A percentile compares a stretch with the other conserved stretches of the same genome.
These are phyloP conservation scores for Tylopilus felleus DNA, from an alignment of 768 basidiomycete genomes.

Conservation along the genomic window DNA sequence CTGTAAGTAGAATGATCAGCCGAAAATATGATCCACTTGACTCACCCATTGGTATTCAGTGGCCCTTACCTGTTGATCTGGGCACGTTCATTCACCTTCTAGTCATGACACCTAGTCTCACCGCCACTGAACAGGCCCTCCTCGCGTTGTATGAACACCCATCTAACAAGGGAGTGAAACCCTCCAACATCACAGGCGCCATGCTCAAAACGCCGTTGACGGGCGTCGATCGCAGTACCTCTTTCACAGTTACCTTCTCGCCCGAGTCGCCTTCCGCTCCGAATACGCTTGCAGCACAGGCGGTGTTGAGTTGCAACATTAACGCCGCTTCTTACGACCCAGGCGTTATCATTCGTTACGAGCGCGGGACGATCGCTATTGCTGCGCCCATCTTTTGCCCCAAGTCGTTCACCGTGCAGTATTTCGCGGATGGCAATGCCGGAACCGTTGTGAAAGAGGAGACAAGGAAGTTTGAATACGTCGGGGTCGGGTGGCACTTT, in stretches of 20 bases:
- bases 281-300: slow-evolving; percentile 59
- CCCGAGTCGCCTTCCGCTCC: slow-evolving; percentile 36
- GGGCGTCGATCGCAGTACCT: slow-evolving; percentile 74
- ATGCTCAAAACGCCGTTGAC: slow-evolving; percentile 79
- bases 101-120: slow-evolving; percentile 9
- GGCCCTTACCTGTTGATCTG: slow-evolving; percentile 83
- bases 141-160: slow-evolving; percentile 77
- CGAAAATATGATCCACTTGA: not conserved
- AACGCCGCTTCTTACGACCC: slow-evolving; percentile 45
- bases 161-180: slow-evolving; percentile 56
- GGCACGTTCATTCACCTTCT: slow-evolving; percentile 38
- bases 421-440: slow-evolving; percentile 47
- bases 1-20: slow-evolving; percentile 48
- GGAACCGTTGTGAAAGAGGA: slow-evolving; percentile 51
- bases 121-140: slow-evolving; percentile 53
- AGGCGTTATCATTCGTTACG: slow-evolving; percentile 69
- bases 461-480: slow-evolving; percentile 52
- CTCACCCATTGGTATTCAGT: slow-evolving; percentile 34
- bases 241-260: slow-evolving; percentile 69
- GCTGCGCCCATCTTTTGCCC: slow-evolving; percentile 65
- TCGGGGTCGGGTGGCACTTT: slow-evolving; percentile 76
- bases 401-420: slow-evolving; percentile 61
- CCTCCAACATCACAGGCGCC: slow-evolving; percentile 57
- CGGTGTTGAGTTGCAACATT: slow-evolving; percentile 68
- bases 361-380: slow-evolving; percentile 66